These are phyloP conservation scores for Scytalidium lignicola DNA, from an alignment of 2,329 filamentous ascomycete species.

Conservation along the genomic window DNA sequence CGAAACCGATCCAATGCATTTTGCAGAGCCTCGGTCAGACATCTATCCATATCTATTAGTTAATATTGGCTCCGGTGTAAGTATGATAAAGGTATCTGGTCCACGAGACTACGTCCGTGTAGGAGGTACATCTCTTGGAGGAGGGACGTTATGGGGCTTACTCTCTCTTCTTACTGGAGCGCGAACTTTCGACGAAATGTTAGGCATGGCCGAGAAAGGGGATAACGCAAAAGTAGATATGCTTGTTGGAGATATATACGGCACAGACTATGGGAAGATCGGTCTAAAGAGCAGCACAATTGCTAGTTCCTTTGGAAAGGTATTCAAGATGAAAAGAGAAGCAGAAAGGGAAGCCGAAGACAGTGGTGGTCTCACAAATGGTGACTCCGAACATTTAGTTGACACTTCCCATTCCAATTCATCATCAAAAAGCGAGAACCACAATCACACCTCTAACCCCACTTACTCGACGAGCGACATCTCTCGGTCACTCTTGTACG, in stretches of 20 bases:
- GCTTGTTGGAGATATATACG: slow-evolving; percentile 97
- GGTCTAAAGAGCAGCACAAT: slow-evolving; percentile 94
- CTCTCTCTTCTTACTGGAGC: slow-evolving; percentile 90
- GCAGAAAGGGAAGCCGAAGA: slow-evolving; percentile 78
- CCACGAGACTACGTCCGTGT: slow-evolving; percentile 84
- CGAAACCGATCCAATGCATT: slow-evolving; percentile 85
- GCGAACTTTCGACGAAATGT: slow-evolving; percentile 95
- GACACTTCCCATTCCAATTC: background rate
- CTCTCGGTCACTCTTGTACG: slow-evolving; percentile 85
- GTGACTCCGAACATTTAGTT: slow-evolving; percentile 8
- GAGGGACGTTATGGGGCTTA: slow-evolving; percentile 96
- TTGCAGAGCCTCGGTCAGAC: slow-evolving; percentile 68
- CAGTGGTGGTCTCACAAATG: slow-evolving; percentile 38
- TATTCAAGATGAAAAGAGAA: slow-evolving; percentile 85
- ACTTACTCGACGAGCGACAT: slow-evolving; percentile 80
- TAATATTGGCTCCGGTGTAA: slow-evolving; percentile 96
- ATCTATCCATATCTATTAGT: slow-evolving; percentile 97
- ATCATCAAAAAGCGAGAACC: slow-evolving; percentile 8
- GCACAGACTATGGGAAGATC: slow-evolving; percentile 92
- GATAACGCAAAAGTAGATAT: slow-evolving; percentile 94
- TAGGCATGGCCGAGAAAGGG: slow-evolving; percentile 81
- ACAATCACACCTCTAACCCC: slow-evolving; percentile 9
- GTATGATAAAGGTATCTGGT: slow-evolving; percentile 93
- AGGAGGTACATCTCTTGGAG: slow-evolving; percentile 88
- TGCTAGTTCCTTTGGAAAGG: slow-evolving; percentile 93